Percentiles rank a stretch among this genome's conserved stretches.
Evolutionary conservation across 257 asterid species (phyloP).

Genomic region (Marsdenia floribunda): DNA sequence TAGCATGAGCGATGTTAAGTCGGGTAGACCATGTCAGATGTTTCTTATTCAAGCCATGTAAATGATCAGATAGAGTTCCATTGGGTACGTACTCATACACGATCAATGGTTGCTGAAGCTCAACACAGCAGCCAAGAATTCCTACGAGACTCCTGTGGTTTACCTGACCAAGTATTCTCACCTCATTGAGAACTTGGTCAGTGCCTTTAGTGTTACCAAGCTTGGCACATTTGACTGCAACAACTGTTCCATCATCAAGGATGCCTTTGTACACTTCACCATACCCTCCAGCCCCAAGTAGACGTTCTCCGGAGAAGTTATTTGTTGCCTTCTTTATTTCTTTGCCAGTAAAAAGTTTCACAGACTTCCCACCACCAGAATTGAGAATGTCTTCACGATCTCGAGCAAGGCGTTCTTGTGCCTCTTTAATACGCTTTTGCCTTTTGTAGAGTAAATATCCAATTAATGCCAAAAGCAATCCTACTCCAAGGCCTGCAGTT

Average conservation of each 20-base stretch:
- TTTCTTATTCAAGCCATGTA: slow-evolving; percentile 32
- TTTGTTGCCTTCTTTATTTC: slow-evolving; percentile 76
- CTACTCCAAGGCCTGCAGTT: slow-evolving; percentile 51
- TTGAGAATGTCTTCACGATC: slow-evolving; percentile 81
- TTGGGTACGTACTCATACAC: slow-evolving; percentile 70
- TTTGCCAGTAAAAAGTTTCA: slow-evolving; percentile 63
- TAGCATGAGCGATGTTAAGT: slow-evolving; percentile 56
- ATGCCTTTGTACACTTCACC: slow-evolving; percentile 86
- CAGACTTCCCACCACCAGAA: slow-evolving; percentile 62
- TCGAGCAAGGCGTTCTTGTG: slow-evolving; percentile 51
- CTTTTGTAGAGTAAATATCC: slow-evolving; percentile 48
- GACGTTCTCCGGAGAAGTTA: slow-evolving; percentile 63
- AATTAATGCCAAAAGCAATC: slow-evolving; percentile 32
- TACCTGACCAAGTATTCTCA: slow-evolving; percentile 82
- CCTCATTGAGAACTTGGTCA: slow-evolving; percentile 91
- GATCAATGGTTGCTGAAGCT: slow-evolving; percentile 79
- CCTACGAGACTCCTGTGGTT: slow-evolving; percentile 77
- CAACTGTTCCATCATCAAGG: slow-evolving; percentile 58
- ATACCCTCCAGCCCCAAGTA: slow-evolving; percentile 84
- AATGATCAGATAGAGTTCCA: slow-evolving; percentile 62
- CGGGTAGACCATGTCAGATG: slow-evolving; percentile 47
- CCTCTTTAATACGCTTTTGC: slow-evolving; percentile 47
- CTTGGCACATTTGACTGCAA: slow-evolving; percentile 91
- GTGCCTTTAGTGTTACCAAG: slow-evolving; percentile 75
- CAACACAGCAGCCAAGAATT: slow-evolving; percentile 87